Evolutionary conservation across 2,329 filamentous ascomycete genomes (phyloP).

Genomic region (Cercospora canescens): DNA sequence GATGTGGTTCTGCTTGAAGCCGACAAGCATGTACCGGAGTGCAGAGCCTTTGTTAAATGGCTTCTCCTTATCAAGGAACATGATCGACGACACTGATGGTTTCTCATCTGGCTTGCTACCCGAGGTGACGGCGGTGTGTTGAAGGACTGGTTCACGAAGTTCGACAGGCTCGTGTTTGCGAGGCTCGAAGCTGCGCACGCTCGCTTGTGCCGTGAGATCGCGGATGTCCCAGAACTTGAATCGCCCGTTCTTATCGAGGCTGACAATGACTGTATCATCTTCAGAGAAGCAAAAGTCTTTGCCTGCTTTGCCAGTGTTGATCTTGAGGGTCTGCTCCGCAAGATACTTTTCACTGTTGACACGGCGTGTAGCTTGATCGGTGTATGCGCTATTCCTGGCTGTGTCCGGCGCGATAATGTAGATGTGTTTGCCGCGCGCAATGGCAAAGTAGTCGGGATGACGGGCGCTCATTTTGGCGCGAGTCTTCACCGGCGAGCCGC

Average conservation of each 20-base stretch:
- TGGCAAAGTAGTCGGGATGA: constrained; percentile 91
- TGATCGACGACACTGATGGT: constrained; percentile 93
- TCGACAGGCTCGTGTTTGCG: constrained; percentile 52
- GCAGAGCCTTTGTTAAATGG: constrained; percentile 89
- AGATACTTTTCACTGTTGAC: constrained; percentile 88
- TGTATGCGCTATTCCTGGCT: constrained; percentile 54
- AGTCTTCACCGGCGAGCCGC: constrained; percentile 92
- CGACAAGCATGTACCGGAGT: constrained; percentile 91
- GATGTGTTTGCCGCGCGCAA: constrained; percentile 94
- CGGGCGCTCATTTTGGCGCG: constrained; percentile 85
- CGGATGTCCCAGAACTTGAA: constrained; percentile 99
- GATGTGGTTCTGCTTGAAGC: constrained; percentile 98
- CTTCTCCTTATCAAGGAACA: constrained; percentile 93
- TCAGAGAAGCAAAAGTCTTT: constrained; percentile 99
- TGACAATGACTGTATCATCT: constrained; percentile 91
- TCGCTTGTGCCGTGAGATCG: constrained; percentile 56
- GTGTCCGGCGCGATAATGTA: constrained; percentile 73
- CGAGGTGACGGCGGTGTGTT: constrained; percentile 64
- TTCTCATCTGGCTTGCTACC: constrained; percentile 62
- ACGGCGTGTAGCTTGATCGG: constrained; percentile 50
- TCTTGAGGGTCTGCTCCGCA: constrained; percentile 83
- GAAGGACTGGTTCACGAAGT: constrained; percentile 82
- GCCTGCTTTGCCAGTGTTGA: constrained; percentile 94
- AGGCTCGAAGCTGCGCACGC: constrained; percentile 47
- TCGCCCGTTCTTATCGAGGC: constrained; percentile 92